These are phyloP conservation scores for Cyathus striatus DNA, from an alignment of 768 basidiomycete species.

Conservation along the genomic window DNA sequence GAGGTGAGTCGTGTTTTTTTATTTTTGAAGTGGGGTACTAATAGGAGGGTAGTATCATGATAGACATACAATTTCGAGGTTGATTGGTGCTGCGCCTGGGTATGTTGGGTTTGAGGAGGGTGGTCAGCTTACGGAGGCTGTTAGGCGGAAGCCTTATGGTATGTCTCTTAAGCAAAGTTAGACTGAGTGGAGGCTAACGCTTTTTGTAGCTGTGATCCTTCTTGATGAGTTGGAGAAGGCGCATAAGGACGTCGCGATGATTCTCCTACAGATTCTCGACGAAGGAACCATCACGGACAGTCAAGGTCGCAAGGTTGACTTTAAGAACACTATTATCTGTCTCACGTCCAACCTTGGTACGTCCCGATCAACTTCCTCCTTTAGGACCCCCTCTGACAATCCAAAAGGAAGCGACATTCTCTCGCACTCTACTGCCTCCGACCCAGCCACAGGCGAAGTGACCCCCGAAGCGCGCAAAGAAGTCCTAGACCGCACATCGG, in stretches of 20 bases:
- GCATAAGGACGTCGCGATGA: constrained; percentile 90
- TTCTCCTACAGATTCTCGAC: constrained; percentile 86
- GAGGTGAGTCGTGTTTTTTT: constrained; percentile 33
- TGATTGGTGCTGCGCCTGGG: constrained; percentile 91
- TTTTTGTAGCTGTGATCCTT: constrained; percentile 58
- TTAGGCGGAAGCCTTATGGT: constrained; percentile 88
- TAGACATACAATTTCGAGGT: constrained; percentile 82
- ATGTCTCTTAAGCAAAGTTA: constrained; percentile 13
- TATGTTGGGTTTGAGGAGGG: constrained; percentile 92
- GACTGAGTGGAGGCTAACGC: neutral
- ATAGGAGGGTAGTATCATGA: constrained; percentile 69
- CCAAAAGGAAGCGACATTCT: constrained; percentile 58
- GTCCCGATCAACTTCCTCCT: constrained; percentile 2
- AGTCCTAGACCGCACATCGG: constrained; percentile 70
- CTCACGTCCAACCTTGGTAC: constrained; percentile 84
- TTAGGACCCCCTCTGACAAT: constrained; percentile 1
- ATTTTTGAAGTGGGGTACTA: constrained; percentile 11
- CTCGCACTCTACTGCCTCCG: constrained; percentile 58
- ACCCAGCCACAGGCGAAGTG: constrained; percentile 54
- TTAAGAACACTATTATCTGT: constrained; percentile 94
- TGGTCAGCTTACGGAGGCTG: constrained; percentile 89
- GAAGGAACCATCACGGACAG: constrained; percentile 89
- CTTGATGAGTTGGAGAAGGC: constrained; percentile 93
- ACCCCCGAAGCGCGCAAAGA: constrained; percentile 54
- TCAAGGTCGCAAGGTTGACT: constrained; percentile 88